These are phyloP conservation scores for Herpotrichia juniperi DNA, from an alignment of 2,329 filamentous ascomycete species.

Conservation along the genomic window DNA sequence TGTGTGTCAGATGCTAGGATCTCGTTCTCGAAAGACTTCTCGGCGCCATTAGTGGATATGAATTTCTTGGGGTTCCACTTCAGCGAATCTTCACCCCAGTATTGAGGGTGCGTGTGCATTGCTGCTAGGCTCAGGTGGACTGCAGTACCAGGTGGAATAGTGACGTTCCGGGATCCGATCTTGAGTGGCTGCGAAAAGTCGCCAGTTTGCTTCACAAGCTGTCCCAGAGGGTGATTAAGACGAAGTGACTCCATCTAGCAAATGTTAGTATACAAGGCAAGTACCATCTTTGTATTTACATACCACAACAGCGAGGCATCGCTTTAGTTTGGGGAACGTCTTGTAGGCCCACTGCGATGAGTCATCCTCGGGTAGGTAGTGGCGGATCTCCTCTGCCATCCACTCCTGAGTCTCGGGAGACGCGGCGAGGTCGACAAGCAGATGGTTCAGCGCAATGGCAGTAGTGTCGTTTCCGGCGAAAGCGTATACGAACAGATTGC, in stretches of 20 bases:
- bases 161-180: slow-evolving; percentile 1
- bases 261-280: not conserved
- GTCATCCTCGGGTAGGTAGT: slow-evolving; percentile 14
- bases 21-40: slow-evolving; percentile 13
- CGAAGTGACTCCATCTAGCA: slow-evolving; percentile 18
- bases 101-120: slow-evolving; percentile 29
- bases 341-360: slow-evolving; percentile 42
- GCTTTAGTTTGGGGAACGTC: slow-evolving; percentile 50
- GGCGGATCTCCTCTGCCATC: slow-evolving; percentile 50
- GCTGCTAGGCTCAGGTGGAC: slow-evolving; percentile 25
- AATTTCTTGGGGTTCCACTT: slow-evolving; percentile 36
- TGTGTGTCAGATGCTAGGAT: slow-evolving; percentile 14
- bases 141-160: slow-evolving; percentile 14
- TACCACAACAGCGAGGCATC: slow-evolving; percentile 56
- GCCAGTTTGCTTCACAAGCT: slow-evolving; percentile 12
- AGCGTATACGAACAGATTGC: slow-evolving; percentile 57
- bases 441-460: slow-evolving; percentile 51
- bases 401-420: slow-evolving; percentile 55
- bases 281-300: not conserved
- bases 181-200: slow-evolving; percentile 2
- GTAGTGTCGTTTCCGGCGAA: slow-evolving; percentile 61
- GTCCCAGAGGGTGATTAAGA: slow-evolving; percentile 12
- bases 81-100: slow-evolving; percentile 36
- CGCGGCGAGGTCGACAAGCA: slow-evolving; percentile 53
- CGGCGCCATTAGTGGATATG: slow-evolving; percentile 3